Evolutionary conservation across 1,139 yeast species (phyloP).

Genomic region (Scheffersomyces parashehatae): DNA sequence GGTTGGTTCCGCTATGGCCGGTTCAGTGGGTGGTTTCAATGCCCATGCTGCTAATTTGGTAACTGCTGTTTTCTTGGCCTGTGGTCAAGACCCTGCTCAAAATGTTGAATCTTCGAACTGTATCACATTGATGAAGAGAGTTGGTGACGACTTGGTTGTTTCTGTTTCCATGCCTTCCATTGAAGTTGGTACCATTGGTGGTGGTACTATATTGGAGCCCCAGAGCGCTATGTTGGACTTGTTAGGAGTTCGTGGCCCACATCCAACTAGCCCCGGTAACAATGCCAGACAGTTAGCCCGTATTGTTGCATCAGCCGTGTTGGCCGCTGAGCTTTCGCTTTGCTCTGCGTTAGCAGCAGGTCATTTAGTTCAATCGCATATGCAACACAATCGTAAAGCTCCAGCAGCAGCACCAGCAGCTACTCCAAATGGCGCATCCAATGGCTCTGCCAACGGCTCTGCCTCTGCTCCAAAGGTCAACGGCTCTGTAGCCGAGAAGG

Average conservation of each 20-base stretch:
- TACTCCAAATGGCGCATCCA: conserved; percentile 14
- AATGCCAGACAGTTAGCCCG: conserved; percentile 96
- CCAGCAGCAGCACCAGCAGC: conserved; percentile 36
- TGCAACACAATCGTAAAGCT: conserved; percentile 87
- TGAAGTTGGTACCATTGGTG: conserved; percentile 99
- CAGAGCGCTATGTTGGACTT: conserved; percentile 96
- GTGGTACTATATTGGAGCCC: conserved; percentile 96
- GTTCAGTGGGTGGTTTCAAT: conserved; percentile 95
- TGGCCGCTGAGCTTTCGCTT: conserved; percentile 94
- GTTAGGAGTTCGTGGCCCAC: conserved; percentile 94
- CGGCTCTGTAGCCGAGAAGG: conserved; percentile 21
- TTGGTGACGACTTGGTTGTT: conserved; percentile 67
- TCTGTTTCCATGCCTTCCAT: conserved; percentile 98
- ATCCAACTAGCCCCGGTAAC: conserved; percentile 89
- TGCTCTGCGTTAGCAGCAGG: conserved; percentile 98
- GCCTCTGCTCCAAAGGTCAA: conserved; percentile 1
- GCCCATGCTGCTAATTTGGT: conserved; percentile 97
- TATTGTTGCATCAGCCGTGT: conserved; percentile 89
- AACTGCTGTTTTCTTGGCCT: conserved; percentile 89
- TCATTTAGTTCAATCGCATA: conserved; percentile 95
- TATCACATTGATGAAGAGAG: conserved; percentile 90
- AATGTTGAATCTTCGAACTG: conserved; percentile 97
- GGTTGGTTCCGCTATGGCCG: conserved; percentile 98
- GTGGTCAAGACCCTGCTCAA: conserved; percentile 99
- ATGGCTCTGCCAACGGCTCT: conserved; percentile 6